Conservation (phyloP, 1,284 basidiomycete genomes). For the Agroathelia rolfsii region DNA sequence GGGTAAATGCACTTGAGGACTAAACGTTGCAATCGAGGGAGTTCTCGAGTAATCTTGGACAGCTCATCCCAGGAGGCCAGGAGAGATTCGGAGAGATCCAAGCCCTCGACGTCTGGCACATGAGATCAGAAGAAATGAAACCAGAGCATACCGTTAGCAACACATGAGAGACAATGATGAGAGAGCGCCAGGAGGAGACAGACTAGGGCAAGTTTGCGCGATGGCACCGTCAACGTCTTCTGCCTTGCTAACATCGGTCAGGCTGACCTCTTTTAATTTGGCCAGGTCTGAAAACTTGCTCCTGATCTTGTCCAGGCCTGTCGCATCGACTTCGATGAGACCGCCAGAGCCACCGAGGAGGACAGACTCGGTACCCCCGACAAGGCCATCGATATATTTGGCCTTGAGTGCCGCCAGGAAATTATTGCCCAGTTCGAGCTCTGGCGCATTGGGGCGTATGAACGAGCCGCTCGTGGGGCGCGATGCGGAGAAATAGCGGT, state of each 20-base stretch:
- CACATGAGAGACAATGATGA: slow-evolving; percentile 4
- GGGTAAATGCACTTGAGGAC: slow-evolving; percentile 83
- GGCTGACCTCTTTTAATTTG: slow-evolving; percentile 65
- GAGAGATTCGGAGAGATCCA: slow-evolving; percentile 80
- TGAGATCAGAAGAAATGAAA: slow-evolving; percentile 9
- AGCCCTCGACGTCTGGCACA: slow-evolving; percentile 55
- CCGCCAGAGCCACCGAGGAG: slow-evolving; percentile 75
- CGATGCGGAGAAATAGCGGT: slow-evolving; percentile 71
- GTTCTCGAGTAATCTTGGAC: slow-evolving; percentile 51
- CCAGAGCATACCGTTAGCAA: slow-evolving; percentile 2
- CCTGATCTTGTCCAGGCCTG: slow-evolving; percentile 72
- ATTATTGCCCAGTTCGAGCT: slow-evolving; percentile 65
- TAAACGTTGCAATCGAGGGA: slow-evolving; percentile 58
- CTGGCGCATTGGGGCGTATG: slow-evolving; percentile 49
- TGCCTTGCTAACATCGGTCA: slow-evolving; percentile 62
- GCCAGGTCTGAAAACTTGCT: slow-evolving; percentile 59
- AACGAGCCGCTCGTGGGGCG: no score
- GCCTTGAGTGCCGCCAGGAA: slow-evolving; percentile 68
- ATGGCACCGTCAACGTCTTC: slow-evolving; percentile 51
- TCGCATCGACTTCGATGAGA: slow-evolving; percentile 79
- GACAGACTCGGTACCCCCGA: slow-evolving; percentile 50
- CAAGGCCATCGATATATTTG: slow-evolving; percentile 64
- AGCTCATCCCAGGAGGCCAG: slow-evolving; percentile 67
- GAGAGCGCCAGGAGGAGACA: slow-evolving; percentile 22
- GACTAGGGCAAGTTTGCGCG: slow-evolving; percentile 57